These are phyloP conservation scores for Karstenula rhodostoma DNA, from an alignment of 2,329 filamentous ascomycete genomes.

Conservation along the genomic window DNA sequence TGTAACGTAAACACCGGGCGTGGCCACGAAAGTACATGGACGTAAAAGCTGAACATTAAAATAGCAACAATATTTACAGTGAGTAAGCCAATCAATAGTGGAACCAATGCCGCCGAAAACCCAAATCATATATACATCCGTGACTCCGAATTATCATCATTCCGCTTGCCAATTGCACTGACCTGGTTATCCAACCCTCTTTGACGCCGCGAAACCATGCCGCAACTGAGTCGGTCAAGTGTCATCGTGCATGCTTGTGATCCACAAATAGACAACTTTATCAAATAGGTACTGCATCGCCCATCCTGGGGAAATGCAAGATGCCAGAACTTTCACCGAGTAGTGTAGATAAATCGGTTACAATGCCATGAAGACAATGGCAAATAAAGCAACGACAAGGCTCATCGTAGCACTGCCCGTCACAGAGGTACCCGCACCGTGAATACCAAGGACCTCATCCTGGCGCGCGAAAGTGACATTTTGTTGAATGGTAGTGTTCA, in stretches of 20 bases:
- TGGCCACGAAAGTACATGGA: neutral
- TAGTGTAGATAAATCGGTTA: conserved; percentile 19
- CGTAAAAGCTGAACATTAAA: neutral
- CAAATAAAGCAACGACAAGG: conserved; percentile 44
- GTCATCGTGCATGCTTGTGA: neutral
- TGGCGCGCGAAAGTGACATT: conserved; percentile 71
- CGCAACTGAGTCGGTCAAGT: neutral
- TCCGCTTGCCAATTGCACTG: neutral
- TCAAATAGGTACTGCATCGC: neutral
- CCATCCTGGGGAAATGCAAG: neutral
- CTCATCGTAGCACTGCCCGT: conserved; percentile 41
- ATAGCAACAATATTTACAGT: conserved; percentile 4
- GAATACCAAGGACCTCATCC: conserved; percentile 47
- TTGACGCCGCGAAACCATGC: neutral
- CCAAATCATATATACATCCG: neutral
- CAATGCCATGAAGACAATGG: conserved; percentile 34
- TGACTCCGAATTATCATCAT: neutral
- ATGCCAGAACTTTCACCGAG: neutral
- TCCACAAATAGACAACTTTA: neutral
- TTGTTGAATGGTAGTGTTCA: conserved; percentile 70
- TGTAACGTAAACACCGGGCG: neutral
- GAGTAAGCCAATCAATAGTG: neutral
- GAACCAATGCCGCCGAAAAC: neutral
- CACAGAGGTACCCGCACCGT: conserved; percentile 38
- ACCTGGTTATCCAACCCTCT: neutral